Percentiles rank a stretch among this genome's conserved stretches.
phyloP scores from a whole-genome alignment of 2,329 filamentous ascomycete genomes.

The Sarocladium kiliense region DNA sequence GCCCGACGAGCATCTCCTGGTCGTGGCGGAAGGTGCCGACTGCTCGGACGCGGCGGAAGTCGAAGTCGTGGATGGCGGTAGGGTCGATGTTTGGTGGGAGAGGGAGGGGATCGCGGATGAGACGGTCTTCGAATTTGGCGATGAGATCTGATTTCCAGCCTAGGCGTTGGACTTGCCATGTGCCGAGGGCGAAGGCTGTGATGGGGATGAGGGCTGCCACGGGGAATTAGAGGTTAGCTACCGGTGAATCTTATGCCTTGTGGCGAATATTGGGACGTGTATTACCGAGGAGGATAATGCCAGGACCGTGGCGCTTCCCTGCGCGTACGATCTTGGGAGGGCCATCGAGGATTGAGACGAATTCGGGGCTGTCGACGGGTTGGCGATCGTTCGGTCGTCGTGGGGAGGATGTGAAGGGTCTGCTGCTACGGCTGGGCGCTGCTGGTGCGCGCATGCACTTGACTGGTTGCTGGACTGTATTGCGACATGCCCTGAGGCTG shows the following conservation, averaged over 20 bases:
- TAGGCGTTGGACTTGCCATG: slow-evolving; percentile 92
- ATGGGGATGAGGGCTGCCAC: slow-evolving; percentile 72
- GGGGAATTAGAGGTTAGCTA: not conserved
- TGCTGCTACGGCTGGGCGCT: slow-evolving; percentile 2
- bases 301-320: slow-evolving; percentile 69
- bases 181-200: slow-evolving; percentile 83
- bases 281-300: slow-evolving; percentile 70
- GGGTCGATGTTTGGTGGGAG: slow-evolving; percentile 81
- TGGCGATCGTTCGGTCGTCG: slow-evolving; percentile 26
- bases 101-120: slow-evolving; percentile 79
- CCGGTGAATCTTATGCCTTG: not conserved
- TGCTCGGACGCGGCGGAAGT: slow-evolving; percentile 79
- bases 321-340: slow-evolving; percentile 75
- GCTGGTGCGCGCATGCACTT: not conserved
- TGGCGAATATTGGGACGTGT: too few relatives aligned
- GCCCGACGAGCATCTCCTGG: slow-evolving; percentile 93
- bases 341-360: slow-evolving; percentile 81
- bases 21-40: slow-evolving; percentile 76
- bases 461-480: slow-evolving; percentile 11
- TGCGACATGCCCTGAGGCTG: slow-evolving; percentile 13
- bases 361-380: slow-evolving; percentile 70
- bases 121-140: slow-evolving; percentile 84
- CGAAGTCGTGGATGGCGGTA: slow-evolving; percentile 78
- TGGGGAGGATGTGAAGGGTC: slow-evolving; percentile 7
- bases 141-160: slow-evolving; percentile 92